phyloP scores from a whole-genome alignment of 495 filamentous ascomycete genomes.

The Penicillium soppii region DNA sequence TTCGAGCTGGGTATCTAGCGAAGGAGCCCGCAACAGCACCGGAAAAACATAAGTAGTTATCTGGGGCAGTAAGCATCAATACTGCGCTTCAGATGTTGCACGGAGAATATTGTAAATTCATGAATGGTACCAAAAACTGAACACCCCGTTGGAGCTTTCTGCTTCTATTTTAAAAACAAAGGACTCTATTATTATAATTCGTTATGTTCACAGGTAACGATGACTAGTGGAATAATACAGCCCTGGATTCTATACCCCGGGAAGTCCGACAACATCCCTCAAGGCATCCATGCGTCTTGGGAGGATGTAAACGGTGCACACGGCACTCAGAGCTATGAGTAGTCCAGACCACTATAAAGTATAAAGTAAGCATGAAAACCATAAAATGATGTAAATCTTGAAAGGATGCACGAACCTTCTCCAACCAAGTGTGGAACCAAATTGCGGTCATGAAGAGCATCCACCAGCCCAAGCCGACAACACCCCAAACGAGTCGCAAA shows the following conservation, averaged over 20 bases:
- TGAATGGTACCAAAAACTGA: not conserved
- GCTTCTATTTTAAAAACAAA: not conserved
- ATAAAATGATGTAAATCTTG: not conserved
- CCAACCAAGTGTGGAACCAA: conserved; percentile 97
- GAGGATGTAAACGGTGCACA: conserved; percentile 76
- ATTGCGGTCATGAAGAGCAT: conserved; percentile 98
- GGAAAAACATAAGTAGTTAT: not conserved
- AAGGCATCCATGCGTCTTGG: conserved; percentile 64
- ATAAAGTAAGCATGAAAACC: conserved; percentile 21
- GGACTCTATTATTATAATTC: conserved; percentile 16
- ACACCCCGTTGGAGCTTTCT: not conserved
- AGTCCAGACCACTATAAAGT: conserved; percentile 65
- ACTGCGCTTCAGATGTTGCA: too few relatives aligned
- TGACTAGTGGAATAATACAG: not conserved
- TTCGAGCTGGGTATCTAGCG: conserved; percentile 3
- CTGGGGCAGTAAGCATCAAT: too few relatives aligned
- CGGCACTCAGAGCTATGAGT: conserved; percentile 61
- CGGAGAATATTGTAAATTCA: not conserved
- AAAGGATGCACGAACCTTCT: conserved; percentile 67
- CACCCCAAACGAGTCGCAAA: conserved; percentile 48
- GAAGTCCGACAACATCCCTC: conserved; percentile 69
- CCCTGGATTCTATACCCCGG: conserved; percentile 65
- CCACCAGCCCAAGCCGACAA: conserved; percentile 70
- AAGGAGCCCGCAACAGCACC: not conserved
- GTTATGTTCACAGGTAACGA: conserved; percentile 10